A percentile compares a stretch with the other conserved stretches of the same genome.
These are phyloP conservation scores for Mycena amicta DNA, from an alignment of 768 basidiomycete species.

Conservation along the genomic window DNA sequence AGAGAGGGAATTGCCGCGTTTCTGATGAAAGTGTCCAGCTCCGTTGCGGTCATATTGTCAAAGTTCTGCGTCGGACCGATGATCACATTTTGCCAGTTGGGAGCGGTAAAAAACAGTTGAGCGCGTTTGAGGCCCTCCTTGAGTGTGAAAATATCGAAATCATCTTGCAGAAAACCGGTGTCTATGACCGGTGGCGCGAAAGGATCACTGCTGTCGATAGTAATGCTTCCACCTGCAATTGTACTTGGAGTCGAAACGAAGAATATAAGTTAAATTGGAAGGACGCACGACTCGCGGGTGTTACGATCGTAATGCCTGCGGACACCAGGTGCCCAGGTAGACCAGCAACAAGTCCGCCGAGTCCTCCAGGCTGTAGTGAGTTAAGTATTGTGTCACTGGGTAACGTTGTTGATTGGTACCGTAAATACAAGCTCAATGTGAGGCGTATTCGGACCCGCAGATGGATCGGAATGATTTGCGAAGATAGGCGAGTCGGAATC, in stretches of 20 bases:
- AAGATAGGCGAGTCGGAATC: constrained; percentile 27
- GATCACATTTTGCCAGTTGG: constrained; percentile 6
- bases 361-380: too few relatives aligned
- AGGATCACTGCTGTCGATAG: constrained; percentile 40
- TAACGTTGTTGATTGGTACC: too few relatives aligned
- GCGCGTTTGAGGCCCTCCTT: neutral
- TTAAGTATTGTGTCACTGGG: too few relatives aligned
- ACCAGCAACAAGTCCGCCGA: neutral
- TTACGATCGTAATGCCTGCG: neutral
- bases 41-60: constrained; percentile 1
- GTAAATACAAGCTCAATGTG: constrained; percentile 41
- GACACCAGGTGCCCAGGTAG: neutral
- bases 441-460: constrained; percentile 35
- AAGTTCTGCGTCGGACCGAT: constrained; percentile 10
- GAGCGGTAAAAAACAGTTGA: neutral
- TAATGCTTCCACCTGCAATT: constrained; percentile 4
- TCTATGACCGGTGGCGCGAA: constrained; percentile 40
- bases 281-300: neutral
- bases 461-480: constrained; percentile 27
- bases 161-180: neutral
- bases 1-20: neutral
- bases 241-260: constrained; percentile 3
- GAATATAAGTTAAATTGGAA: constrained; percentile 1
- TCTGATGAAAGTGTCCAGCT: constrained; percentile 7
- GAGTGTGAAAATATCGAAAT: neutral